Conservation (phyloP, 2,329 filamentous ascomycete species). For the Fusarium pseudograminearum region DNA sequence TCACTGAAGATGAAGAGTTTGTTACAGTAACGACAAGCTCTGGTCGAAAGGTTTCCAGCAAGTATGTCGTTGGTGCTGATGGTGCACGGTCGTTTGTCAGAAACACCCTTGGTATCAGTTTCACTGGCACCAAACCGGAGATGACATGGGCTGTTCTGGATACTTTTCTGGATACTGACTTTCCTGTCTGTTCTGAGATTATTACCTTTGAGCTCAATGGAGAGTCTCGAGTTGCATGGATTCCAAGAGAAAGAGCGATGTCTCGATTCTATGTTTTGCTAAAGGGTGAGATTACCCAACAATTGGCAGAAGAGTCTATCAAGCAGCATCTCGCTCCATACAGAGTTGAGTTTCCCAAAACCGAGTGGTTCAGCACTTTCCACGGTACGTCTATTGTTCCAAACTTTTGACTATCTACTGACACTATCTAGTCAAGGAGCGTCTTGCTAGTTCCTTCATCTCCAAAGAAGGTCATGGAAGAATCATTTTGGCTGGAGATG, state of each 20-base stretch:
- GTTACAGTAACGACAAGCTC: constrained; percentile 52
- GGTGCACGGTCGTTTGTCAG: constrained; percentile 64
- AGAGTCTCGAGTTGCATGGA: constrained; percentile 62
- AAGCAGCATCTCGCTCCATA: constrained; percentile 59
- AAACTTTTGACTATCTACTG: fast-evolving
- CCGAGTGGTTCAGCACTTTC: constrained; percentile 65
- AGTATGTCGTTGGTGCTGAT: constrained; percentile 65
- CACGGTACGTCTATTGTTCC: constrained; percentile 49
- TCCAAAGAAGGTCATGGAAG: constrained; percentile 57
- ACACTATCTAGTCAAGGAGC: constrained; percentile 53
- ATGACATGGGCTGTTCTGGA: constrained; percentile 64
- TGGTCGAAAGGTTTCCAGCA: constrained; percentile 51
- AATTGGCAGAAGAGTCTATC: constrained; percentile 57
- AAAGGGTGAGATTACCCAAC: constrained; percentile 58
- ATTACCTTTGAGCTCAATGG: constrained; percentile 61
- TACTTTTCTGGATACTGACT: constrained; percentile 62
- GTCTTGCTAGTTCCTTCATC: constrained; percentile 56
- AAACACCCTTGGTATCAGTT: constrained; percentile 53
- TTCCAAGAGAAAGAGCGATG: constrained; percentile 61
- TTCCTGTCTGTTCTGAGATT: constrained; percentile 60
- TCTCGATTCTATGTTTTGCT: constrained; percentile 62
- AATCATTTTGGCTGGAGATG: constrained; percentile 67
- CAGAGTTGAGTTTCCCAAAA: constrained; percentile 56
- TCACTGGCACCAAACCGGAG: constrained; percentile 61
- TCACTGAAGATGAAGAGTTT: constrained; percentile 70